Percentiles rank a stretch among this genome's conserved stretches.
phyloP scores from a whole-genome alignment of 164 flowering plant genomes.

The Vitis labrusca region DNA sequence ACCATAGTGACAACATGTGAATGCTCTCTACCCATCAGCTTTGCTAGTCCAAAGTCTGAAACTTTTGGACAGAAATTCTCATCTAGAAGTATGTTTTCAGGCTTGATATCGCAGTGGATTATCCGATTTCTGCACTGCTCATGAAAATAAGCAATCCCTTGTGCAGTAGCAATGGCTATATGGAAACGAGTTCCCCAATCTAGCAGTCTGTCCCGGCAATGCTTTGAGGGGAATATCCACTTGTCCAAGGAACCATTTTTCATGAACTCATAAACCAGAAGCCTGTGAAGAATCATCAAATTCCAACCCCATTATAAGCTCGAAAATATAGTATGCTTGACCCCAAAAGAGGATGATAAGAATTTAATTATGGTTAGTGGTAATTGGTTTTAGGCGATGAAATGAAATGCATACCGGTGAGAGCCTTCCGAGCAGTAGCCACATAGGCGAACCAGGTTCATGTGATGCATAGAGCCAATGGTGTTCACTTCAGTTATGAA shows the following conservation, averaged over 20 bases:
- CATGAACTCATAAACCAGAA: constrained; percentile 91
- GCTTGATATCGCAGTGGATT: constrained; percentile 96
- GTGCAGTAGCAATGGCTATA: constrained; percentile 82
- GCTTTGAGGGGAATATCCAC: constrained; percentile 81
- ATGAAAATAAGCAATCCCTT: constrained; percentile 91
- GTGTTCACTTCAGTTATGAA: constrained; percentile 89
- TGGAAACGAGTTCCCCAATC: constrained; percentile 80
- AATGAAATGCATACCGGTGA: constrained; percentile 48
- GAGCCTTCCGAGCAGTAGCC: constrained; percentile 91
- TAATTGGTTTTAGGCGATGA: too few species aligned
- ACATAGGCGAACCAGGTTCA: constrained; percentile 89
- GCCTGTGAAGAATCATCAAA: constrained; percentile 42
- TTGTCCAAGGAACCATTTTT: constrained; percentile 89
- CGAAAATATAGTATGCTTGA: not conserved
- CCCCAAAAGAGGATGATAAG: too few species aligned
- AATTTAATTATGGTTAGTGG: too few species aligned
- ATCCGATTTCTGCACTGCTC: constrained; percentile 88
- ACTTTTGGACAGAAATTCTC: constrained; percentile 87
- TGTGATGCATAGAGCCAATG: constrained; percentile 94
- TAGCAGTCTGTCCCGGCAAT: constrained; percentile 38
- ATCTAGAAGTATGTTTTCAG: constrained; percentile 87
- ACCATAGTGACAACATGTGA: constrained; percentile 92
- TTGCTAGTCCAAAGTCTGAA: constrained; percentile 93
- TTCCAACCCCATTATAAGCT: not conserved
- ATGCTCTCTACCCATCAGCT: constrained; percentile 90